Conservation (phyloP, 139 green algal species). For the Chlamydomonas schloesseri region DNA sequence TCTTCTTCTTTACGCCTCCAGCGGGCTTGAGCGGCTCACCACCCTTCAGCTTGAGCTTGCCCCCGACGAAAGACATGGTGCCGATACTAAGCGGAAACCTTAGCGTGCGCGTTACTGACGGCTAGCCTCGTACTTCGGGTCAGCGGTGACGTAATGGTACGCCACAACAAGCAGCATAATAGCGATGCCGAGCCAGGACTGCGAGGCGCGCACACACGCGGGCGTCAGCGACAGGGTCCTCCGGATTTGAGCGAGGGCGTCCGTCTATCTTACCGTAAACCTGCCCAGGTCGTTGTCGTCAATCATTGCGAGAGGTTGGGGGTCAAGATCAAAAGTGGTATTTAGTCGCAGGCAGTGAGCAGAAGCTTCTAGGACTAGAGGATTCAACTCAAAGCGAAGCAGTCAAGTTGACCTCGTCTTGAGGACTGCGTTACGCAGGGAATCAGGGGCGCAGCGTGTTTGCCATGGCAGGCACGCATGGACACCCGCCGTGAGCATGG, state of each 20-base stretch:
- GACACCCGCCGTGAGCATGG: too few relatives aligned
- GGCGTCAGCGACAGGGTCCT: neutral
- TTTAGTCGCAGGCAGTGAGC: too few relatives aligned
- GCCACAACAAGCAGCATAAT: slow-evolving; percentile 80
- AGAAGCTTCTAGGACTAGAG: too few relatives aligned
- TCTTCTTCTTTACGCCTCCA: slow-evolving; percentile 87
- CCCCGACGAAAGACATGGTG: slow-evolving; percentile 80
- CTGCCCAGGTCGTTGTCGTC: slow-evolving; percentile 73
- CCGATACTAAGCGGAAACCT: neutral
- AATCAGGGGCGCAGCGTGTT: too few relatives aligned
- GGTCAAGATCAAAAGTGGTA: too few relatives aligned
- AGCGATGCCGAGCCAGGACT: slow-evolving; percentile 81
- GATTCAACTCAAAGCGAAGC: too few relatives aligned
- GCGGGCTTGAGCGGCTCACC: slow-evolving; percentile 57
- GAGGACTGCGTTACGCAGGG: too few relatives aligned
- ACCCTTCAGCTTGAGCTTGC: slow-evolving; percentile 93
- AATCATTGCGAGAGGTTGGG: slow-evolving; percentile 56
- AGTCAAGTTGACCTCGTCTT: too few relatives aligned
- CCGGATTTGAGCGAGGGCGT: neutral
- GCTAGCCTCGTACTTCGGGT: slow-evolving; percentile 51
- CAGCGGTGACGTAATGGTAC: slow-evolving; percentile 82
- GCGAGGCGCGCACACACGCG: slow-evolving; percentile 4
- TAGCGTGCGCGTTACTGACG: neutral
- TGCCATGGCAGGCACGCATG: too few relatives aligned
- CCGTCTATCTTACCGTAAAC: slow-evolving; percentile 61